Evolutionary conservation across 345 rosid genomes (phyloP).

Genomic region (Salix dunnii): DNA sequence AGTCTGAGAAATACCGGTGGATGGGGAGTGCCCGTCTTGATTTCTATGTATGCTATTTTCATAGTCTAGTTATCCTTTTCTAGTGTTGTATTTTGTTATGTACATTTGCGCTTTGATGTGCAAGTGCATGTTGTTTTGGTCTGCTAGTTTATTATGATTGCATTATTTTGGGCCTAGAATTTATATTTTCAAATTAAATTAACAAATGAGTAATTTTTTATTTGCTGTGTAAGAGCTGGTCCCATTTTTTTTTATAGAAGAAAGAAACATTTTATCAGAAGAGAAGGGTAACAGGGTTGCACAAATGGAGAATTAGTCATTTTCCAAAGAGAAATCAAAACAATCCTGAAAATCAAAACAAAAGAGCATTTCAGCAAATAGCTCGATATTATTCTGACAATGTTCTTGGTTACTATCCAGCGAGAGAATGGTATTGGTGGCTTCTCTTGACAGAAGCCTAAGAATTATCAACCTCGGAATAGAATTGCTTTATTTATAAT

Average conservation of each 20-base stretch:
- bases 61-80: neutral
- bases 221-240: neutral
- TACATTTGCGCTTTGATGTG: neutral
- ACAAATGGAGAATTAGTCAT: neutral
- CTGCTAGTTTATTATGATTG: neutral
- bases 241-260: neutral
- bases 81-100: neutral
- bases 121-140: neutral
- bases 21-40: slow-evolving; percentile 89
- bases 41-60: slow-evolving; percentile 60
- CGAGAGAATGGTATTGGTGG: too few relatives aligned
- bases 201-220: neutral
- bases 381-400: too few relatives aligned
- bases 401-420: too few relatives aligned
- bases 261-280: neutral
- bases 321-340: neutral
- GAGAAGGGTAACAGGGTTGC: neutral
- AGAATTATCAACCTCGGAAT: neutral
- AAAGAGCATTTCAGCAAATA: neutral
- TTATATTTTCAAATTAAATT: neutral
- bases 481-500: neutral
- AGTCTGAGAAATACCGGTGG: slow-evolving; percentile 92
- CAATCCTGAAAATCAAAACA: neutral
- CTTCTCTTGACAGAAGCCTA: neutral
- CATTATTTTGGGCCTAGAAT: neutral